Evolutionary conservation across 768 basidiomycete species (phyloP).

Genomic region (Postia placenta): DNA sequence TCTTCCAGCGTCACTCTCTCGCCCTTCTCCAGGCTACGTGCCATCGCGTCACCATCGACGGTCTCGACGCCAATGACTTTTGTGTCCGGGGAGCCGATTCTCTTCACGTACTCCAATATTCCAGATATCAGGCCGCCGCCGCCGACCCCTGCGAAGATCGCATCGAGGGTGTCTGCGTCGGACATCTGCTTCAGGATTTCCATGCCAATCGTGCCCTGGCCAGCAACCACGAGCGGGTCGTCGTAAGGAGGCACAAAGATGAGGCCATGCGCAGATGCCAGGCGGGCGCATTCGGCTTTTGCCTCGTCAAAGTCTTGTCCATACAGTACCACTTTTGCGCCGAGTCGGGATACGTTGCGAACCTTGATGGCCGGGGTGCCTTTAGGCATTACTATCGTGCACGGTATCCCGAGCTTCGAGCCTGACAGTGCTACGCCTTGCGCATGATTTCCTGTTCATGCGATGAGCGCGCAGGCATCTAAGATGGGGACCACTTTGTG

Average conservation of each 20-base stretch:
- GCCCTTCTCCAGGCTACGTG: constrained; percentile 71
- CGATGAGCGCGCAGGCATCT: not conserved
- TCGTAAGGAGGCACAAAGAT: constrained; percentile 96
- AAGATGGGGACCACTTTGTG: constrained; percentile 4
- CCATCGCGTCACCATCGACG: constrained; percentile 92
- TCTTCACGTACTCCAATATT: constrained; percentile 85
- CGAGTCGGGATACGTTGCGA: constrained; percentile 88
- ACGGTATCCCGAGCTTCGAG: constrained; percentile 77
- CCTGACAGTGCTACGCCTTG: constrained; percentile 99
- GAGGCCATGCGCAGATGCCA: constrained; percentile 70
- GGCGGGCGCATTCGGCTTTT: constrained; percentile 86
- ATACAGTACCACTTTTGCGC: constrained; percentile 90
- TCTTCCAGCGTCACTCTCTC: constrained; percentile 79
- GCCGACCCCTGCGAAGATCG: constrained; percentile 86
- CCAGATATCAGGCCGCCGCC: constrained; percentile 94
- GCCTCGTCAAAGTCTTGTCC: constrained; percentile 95
- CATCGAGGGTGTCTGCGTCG: constrained; percentile 70
- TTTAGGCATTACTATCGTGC: constrained; percentile 98
- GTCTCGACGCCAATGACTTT: constrained; percentile 92
- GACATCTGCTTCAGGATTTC: constrained; percentile 90
- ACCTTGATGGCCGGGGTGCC: constrained; percentile 97
- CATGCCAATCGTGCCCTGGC: constrained; percentile 92
- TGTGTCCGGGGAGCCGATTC: constrained; percentile 80
- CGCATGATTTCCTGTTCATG: constrained; percentile 85
- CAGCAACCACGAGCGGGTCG: constrained; percentile 93